These are phyloP conservation scores for Apiospora rasikravindrae DNA, from an alignment of 2,329 filamentous ascomycete genomes.

Conservation along the genomic window DNA sequence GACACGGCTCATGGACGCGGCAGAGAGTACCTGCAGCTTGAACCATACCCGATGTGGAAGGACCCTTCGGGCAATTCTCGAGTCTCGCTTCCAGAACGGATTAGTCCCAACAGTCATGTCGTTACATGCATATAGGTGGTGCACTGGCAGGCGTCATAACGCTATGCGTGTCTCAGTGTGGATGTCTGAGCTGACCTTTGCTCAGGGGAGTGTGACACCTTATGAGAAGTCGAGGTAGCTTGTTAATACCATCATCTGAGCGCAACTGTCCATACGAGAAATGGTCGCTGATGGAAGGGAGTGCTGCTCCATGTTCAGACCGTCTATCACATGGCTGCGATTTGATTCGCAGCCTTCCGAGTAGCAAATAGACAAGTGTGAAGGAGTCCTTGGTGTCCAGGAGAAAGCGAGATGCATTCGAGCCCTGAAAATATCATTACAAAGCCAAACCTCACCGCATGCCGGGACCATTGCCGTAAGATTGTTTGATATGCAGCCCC, in stretches of 20 bases:
- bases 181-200: not conserved
- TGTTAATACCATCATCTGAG: not conserved
- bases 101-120: not conserved
- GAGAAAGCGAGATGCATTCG: not conserved
- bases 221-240: not conserved
- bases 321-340: not conserved
- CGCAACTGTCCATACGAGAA: not conserved
- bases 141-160: not conserved
- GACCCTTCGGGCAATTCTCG: slow-evolving; percentile 1
- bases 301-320: not conserved
- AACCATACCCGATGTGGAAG: slow-evolving; percentile 17
- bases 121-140: not conserved
- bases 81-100: slow-evolving; percentile 14
- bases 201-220: not conserved
- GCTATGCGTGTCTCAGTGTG: slow-evolving; percentile 8
- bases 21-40: slow-evolving; percentile 18
- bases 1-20: slow-evolving; percentile 16
- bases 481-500: slow-evolving; percentile 8
- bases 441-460: not conserved
- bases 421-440: not conserved
- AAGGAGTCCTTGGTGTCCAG: not conserved
- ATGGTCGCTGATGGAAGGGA: not conserved
- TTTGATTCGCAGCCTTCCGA: not conserved
- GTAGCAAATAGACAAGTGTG: not conserved
- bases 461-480: slow-evolving; percentile 11